phyloP scores from a whole-genome alignment of 352 stramenopile genomes.

The Phytophthora fragariaefolia region DNA sequence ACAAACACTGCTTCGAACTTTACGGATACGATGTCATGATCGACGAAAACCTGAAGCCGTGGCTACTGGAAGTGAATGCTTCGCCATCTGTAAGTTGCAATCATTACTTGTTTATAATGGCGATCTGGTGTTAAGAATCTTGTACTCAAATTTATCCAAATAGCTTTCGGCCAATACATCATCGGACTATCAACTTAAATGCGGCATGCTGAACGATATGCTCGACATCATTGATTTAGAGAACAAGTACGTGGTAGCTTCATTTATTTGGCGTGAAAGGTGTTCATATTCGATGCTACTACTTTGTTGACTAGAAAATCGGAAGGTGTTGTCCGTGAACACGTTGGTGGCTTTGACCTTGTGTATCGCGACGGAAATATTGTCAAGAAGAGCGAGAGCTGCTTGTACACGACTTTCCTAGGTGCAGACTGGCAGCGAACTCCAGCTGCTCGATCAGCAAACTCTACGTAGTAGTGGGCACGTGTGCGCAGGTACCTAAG shows the following conservation, averaged over 20 bases:
- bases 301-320: slow-evolving; percentile 27
- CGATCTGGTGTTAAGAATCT: neutral
- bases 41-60: slow-evolving; percentile 91
- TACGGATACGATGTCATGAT: slow-evolving; percentile 96
- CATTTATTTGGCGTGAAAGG: neutral
- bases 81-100: slow-evolving; percentile 79
- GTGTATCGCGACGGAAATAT: slow-evolving; percentile 76
- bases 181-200: slow-evolving; percentile 94
- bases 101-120: neutral
- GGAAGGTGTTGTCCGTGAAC: slow-evolving; percentile 47
- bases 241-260: slow-evolving; percentile 52
- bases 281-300: neutral
- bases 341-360: slow-evolving; percentile 80
- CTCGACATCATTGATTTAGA: slow-evolving; percentile 95
- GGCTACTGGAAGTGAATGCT: slow-evolving; percentile 94
- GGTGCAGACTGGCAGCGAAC: slow-evolving; percentile 66
- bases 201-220: slow-evolving; percentile 94
- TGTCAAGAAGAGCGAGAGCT: slow-evolving; percentile 63
- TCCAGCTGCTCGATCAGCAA: slow-evolving; percentile 23
- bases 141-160: neutral
- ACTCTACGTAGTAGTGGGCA: no score
- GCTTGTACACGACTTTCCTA: slow-evolving; percentile 79
- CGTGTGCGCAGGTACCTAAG: no score
- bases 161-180: slow-evolving; percentile 92
- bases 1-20: slow-evolving; percentile 96